These are phyloP conservation scores for Lupinus albus DNA, from an alignment of 306 rosid genomes.

Conservation along the genomic window DNA sequence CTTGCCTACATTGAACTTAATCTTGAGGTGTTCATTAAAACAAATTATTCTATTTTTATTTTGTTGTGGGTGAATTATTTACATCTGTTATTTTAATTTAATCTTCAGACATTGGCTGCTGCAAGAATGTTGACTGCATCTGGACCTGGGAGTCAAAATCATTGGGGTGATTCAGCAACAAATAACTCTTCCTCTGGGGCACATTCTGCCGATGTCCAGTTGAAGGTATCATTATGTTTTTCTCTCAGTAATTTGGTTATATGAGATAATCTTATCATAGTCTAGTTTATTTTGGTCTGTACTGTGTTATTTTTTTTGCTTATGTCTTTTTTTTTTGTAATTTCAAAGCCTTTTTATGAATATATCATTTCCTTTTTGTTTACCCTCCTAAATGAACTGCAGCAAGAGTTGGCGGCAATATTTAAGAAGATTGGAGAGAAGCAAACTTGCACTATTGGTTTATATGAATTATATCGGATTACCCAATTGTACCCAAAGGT, in stretches of 20 bases:
- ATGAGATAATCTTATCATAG: not conserved
- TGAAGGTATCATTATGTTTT: conserved; percentile 61
- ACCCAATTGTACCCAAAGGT: conserved; percentile 97
- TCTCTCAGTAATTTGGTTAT: not conserved
- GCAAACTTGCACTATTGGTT: conserved; percentile 97
- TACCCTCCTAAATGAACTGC: conserved; percentile 36
- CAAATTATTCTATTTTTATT: not conserved
- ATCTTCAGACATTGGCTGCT: conserved; percentile 87
- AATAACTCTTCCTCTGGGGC: conserved; percentile 85
- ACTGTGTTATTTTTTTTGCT: not conserved
- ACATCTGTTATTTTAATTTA: conserved; percentile 19
- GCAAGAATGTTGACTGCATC: conserved; percentile 98
- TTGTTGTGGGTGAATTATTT: conserved; percentile 1
- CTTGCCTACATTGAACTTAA: conserved; percentile 98
- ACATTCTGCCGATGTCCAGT: conserved; percentile 91
- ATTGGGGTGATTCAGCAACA: conserved; percentile 90
- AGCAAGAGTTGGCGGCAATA: conserved; percentile 99
- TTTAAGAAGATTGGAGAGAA: conserved; percentile 99
- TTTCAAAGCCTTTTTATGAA: conserved; percentile 9
- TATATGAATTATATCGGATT: conserved; percentile 85
- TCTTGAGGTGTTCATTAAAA: conserved; percentile 72
- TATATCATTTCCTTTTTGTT: conserved; percentile 4
- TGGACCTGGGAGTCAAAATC: conserved; percentile 92
- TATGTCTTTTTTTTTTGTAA: conserved; percentile 1
- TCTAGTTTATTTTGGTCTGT: conserved; percentile 6